These are phyloP conservation scores for Metschnikowia koreensis DNA, from an alignment of 805 yeast genomes.

Conservation along the genomic window DNA sequence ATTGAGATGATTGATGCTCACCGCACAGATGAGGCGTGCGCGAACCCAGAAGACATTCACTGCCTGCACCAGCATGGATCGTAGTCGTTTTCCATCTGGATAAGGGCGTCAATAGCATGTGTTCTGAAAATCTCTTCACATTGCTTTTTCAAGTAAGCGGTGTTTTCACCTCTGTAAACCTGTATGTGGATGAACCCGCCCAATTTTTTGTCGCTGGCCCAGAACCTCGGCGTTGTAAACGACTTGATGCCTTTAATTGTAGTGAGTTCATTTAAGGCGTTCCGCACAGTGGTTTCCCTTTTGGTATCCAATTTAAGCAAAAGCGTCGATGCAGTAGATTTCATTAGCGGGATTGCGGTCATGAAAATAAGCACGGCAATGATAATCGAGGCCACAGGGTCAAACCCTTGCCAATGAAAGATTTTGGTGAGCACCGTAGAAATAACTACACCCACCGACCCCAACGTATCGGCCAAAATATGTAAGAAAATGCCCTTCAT, in stretches of 20 bases:
- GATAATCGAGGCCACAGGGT: constrained; percentile 86
- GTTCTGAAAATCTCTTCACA: constrained; percentile 54
- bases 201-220: constrained; percentile 55
- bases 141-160: constrained; percentile 55
- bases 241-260: constrained; percentile 77
- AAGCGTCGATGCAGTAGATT: constrained; percentile 73
- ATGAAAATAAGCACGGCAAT: constrained; percentile 77
- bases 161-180: constrained; percentile 62
- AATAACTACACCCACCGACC: constrained; percentile 94
- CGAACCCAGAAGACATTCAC: background rate
- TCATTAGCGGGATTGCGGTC: constrained; percentile 81
- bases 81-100: constrained; percentile 66
- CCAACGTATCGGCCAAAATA: constrained; percentile 91
- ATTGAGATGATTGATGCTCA: background rate
- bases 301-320: constrained; percentile 58
- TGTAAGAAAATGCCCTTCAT: constrained; percentile 95
- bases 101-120: constrained; percentile 52
- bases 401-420: constrained; percentile 73
- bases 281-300: constrained; percentile 62
- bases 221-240: constrained; percentile 86
- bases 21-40: constrained; percentile 17
- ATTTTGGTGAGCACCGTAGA: constrained; percentile 76
- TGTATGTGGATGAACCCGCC: constrained; percentile 83
- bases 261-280: constrained; percentile 64
- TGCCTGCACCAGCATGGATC: constrained; percentile 65